Evolutionary conservation across 192 early-diverging fungal species (phyloP), one percentile per base, ranked within the genome.

Genomic region (Coemansia sp.): DNA sequence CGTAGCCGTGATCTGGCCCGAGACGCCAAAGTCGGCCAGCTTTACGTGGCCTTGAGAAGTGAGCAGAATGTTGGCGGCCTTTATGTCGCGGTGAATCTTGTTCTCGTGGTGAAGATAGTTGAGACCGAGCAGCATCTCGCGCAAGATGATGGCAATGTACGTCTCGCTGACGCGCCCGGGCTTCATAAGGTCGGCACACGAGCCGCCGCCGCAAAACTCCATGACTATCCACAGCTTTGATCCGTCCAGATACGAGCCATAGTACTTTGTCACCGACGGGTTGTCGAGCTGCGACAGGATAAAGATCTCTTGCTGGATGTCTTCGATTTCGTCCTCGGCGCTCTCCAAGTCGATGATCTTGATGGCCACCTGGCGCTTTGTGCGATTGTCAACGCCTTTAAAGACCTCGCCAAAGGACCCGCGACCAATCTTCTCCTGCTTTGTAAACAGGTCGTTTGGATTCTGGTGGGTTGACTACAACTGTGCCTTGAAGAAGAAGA

Each of bases 1-100:
- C 25, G 94, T 96, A 3, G 89, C 89, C 10, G 94, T 93, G 35
- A 96, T 70, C 80, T 98, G 96, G 27, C 95, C 94, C 25, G 94
- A 93, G n/a, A 99, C 97, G 10, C 97, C 97, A 87, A 99, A 99
- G 84, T 99, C 97, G 3, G 95, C 96, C 58, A 99, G 85, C 77
- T 98, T 99, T 47, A 99, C 89, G 58, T 91, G 88, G 12, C 86
- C 96, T 68, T 87, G 91, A 37, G 80, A 68, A 45, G 85, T 90
- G 62, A 89, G 84, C 31, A 89, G 76, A 14, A 99, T 86, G 72
- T 97, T 97, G 22, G 94, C 95, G 12, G 93, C 93, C 91, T 99
- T 99, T 64, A 99, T 94, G 70, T 99, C 97, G 82, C 92, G 87
- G 64, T 94, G 93, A 38, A 94, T 79, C 86, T 99, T 94, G 62